Base-by-base conservation (phyloP, 345 rosid genomes). In the Eucalyptus curtisii region DNA sequence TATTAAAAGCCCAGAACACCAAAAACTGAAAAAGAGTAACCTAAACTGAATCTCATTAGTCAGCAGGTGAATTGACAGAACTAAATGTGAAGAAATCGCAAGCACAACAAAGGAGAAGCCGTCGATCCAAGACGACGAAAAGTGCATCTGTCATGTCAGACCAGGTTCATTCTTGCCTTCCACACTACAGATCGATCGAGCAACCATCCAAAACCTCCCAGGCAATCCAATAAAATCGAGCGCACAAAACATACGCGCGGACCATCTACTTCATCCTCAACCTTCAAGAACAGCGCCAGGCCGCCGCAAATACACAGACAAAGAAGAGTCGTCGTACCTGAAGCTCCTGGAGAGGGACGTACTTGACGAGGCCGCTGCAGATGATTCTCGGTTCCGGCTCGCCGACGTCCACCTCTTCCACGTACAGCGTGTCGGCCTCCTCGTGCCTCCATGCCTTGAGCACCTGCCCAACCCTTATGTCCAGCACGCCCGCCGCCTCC, bases 281-380 rank as follows among this genome's bases (percentile, higher is more conserved):
- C 33, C 57, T 55, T 55, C 79, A 30, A 37, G 49, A 40, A 59
- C 47, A 57, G 10, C 12, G 22, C 49, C 79, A 14, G 12, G 71
- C 49, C 31, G 82, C 57, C 17, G 57, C 79, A 66, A 31, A 4
- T 16, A 55, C 55, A 49, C 45, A 40, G 59, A 52, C 49, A 3
- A 47, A 2, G 57, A 52, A 52, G 57, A 52, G 57, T 0, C 0
- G 61, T 55, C 8, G 19, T 22, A 95, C 97, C 98, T 95, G 95
- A 52, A 96, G 97, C n/a, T 90, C 90, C 31, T 95, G 89, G 10
- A 96, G 89, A 85, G 98, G 94, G 3, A 95, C 90, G 92, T 94
- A 97, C 49, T 95, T 95, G 87, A 97, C 99, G 48, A 97, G 98
- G 84, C 99, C 99, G 55, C 99, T 97, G 80, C 99, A 97, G 47